Conservation (phyloP, 2,329 filamentous ascomycete genomes). For the Dryadomyces quercus-mongolicae region DNA sequence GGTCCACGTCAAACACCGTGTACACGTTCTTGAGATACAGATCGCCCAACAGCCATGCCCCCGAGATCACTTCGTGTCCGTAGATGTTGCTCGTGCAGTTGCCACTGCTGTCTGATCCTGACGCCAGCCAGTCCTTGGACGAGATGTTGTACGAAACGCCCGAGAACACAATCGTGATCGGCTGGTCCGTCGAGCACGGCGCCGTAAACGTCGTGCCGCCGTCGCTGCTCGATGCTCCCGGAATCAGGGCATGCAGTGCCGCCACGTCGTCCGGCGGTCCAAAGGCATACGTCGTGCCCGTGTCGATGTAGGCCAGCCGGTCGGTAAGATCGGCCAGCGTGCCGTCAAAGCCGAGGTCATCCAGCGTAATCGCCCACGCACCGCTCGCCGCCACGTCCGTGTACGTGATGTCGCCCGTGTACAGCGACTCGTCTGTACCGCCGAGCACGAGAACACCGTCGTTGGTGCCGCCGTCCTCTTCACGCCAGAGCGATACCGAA, state of each 20-base stretch:
- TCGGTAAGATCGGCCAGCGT: constrained; percentile 42
- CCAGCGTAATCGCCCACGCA: constrained; percentile 64
- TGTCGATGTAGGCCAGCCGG: constrained; percentile 63
- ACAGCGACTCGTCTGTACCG: constrained; percentile 52
- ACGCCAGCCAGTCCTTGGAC: constrained; percentile 57
- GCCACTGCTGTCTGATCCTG: constrained; percentile 21
- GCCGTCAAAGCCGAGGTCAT: constrained; percentile 51
- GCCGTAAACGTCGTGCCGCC: constrained; percentile 51
- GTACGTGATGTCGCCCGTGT: constrained; percentile 57
- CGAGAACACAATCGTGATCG: constrained; percentile 56
- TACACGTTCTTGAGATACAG: constrained; percentile 88
- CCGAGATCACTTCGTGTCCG: constrained; percentile 53
- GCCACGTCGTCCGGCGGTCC: constrained; percentile 55
- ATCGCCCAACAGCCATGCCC: constrained; percentile 71
- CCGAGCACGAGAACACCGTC: constrained; percentile 73
- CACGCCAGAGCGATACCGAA: constrained; percentile 57
- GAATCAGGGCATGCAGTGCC: constrained; percentile 55
- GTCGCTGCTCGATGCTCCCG: constrained; percentile 43
- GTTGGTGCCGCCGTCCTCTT: constrained; percentile 51
- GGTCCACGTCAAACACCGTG: constrained; percentile 67
- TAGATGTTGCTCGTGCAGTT: constrained; percentile 62
- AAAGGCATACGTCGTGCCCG: constrained; percentile 70
- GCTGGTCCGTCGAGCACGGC: constrained; percentile 55
- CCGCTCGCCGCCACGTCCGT: constrained; percentile 38
- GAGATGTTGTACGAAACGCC: constrained; percentile 55